Evolutionary conservation across 2,329 filamentous ascomycete genomes (phyloP).

Genomic region (Pseudocercospora cruenta): DNA sequence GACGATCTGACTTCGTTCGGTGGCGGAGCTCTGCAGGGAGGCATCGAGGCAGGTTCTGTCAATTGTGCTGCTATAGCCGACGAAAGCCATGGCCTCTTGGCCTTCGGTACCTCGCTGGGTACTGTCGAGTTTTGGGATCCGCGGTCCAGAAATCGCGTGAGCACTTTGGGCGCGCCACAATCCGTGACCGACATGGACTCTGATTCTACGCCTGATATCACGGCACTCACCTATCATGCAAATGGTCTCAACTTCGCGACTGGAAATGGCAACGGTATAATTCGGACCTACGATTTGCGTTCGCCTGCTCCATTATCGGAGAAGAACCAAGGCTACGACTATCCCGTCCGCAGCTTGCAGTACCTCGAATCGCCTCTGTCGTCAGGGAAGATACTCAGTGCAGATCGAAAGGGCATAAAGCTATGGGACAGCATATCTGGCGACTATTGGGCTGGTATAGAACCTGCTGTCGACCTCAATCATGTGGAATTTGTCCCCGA

Average conservation of each 20-base stretch:
- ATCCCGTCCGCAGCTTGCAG: constrained; percentile 81
- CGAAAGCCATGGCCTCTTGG: constrained; percentile 82
- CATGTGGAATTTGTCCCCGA: constrained; percentile 90
- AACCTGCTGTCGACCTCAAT: constrained; percentile 93
- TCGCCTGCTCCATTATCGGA: constrained; percentile 82
- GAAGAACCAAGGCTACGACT: constrained; percentile 96
- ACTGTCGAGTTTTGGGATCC: constrained; percentile 98
- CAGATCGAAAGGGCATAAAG: constrained; percentile 96
- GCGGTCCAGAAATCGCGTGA: constrained; percentile 78
- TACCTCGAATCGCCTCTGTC: constrained; percentile 62
- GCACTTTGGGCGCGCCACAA: constrained; percentile 66
- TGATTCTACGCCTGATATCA: constrained; percentile 65
- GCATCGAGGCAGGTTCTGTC: constrained; percentile 81
- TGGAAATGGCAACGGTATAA: constrained; percentile 83
- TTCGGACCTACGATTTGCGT: constrained; percentile 89
- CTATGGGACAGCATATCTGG: constrained; percentile 87
- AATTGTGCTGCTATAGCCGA: constrained; percentile 88
- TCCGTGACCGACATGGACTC: constrained; percentile 25
- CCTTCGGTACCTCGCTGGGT: constrained; percentile 92
- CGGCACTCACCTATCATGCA: constrained; percentile 81
- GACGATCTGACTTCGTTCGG: constrained; percentile 71
- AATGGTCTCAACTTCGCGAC: constrained; percentile 84
- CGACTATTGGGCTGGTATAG: constrained; percentile 90
- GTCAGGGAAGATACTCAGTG: constrained; percentile 53
- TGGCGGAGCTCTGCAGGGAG: constrained; percentile 79